Evolutionary conservation across 345 rosid genomes (phyloP), one percentile per base, ranked within the genome.

Genomic region (Sonneratia alba): DNA sequence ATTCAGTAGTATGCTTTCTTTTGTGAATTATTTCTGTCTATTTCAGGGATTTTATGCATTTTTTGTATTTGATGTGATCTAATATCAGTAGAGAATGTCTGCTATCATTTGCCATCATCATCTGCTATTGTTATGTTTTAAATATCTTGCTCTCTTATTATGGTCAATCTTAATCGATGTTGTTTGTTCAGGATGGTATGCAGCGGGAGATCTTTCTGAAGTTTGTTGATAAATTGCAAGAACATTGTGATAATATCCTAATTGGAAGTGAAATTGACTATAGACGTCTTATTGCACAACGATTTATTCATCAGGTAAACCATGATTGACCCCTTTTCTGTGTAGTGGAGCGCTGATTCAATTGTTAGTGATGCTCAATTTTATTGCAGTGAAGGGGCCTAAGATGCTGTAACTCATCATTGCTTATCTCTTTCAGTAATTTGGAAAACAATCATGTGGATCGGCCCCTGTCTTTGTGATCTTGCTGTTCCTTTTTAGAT

Each of bases 201-300:
- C 97, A 91, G 83, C 82, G 85, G 71, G 94, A 87, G 76, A 88
- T 93, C 74, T 93, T 93, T 76, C 85, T 74, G 55, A 91, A 93
- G 78, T 82, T 93, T 34, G 76, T 91, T 51, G 51, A 79, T 12
- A 91, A 89, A 72, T 75, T 93, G 85, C 91, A 84, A 76, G 78
- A 87, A 71, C 94, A 89, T 67, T 93, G 96, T 78, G 96, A 91
- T 78, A 86, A 85, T 16, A 73, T 91, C 75, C 82, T 81, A 74
- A 83, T 91, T 77, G 96, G 88, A 80, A 88, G 87, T 75, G 96
- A 91, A 77, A 80, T 93, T 73, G 97, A 93, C 85, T 93, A 91
- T 79, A 91, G 97, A 38, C 87, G 96, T 63, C 82, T 80, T 68
- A 85, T 87, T 62, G 96, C 97, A 21, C 77, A 88, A 75, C 86